Percentiles rank a stretch among this genome's conserved stretches.
These are phyloP conservation scores for Cadophora luteo-olivacea DNA, from an alignment of 2,329 filamentous ascomycete species.

Conservation along the genomic window DNA sequence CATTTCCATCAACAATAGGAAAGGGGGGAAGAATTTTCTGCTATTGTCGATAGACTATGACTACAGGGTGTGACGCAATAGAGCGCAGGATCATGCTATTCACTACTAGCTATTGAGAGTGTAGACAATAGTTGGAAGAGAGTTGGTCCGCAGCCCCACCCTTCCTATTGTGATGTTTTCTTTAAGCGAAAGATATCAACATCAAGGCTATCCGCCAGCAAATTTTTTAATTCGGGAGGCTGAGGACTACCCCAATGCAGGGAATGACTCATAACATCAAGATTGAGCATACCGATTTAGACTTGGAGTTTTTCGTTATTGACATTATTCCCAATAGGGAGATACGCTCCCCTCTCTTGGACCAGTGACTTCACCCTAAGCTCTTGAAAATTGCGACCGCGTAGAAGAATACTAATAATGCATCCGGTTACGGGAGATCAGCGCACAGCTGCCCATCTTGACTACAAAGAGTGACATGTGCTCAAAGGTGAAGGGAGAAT, in stretches of 20 bases:
- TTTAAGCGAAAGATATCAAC: neutral
- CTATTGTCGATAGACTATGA: neutral
- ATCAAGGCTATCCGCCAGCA: neutral
- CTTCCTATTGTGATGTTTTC: constrained; percentile 1
- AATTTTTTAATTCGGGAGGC: neutral
- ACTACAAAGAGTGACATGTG: too few relatives aligned
- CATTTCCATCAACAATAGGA: neutral
- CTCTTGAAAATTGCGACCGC: too few relatives aligned
- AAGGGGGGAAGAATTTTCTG: neutral
- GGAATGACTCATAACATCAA: neutral
- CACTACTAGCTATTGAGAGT: neutral
- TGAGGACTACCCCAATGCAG: neutral
- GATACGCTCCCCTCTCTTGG: too few relatives aligned
- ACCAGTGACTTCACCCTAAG: neutral
- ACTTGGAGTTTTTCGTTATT: neutral
- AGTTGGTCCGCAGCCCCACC: neutral
- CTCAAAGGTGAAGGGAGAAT: too few relatives aligned
- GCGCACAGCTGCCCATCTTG: too few relatives aligned
- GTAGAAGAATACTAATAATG: too few relatives aligned
- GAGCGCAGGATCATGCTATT: neutral
- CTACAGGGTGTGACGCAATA: neutral
- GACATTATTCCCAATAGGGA: neutral
- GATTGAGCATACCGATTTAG: too few relatives aligned
- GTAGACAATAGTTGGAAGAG: neutral
- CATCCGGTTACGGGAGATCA: too few relatives aligned